Evolutionary conservation across 2,329 filamentous ascomycete genomes (phyloP).

Genomic region (Monilinia vaccinii-corymbosi): DNA sequence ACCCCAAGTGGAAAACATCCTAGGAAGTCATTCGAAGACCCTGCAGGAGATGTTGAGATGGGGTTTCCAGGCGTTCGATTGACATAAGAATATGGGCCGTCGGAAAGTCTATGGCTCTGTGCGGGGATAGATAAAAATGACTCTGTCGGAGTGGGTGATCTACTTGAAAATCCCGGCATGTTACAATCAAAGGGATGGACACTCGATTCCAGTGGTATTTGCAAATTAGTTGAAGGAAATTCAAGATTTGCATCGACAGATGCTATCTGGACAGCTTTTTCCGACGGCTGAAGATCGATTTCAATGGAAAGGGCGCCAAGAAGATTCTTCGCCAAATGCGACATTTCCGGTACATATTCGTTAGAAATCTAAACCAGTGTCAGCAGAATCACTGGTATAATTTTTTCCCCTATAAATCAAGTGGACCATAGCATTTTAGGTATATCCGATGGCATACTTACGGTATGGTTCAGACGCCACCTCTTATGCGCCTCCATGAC

Average conservation of each 20-base stretch:
- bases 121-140: not conserved
- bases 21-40: constrained; percentile 32
- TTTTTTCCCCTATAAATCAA: not conserved
- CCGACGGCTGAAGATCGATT: not conserved
- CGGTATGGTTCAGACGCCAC: constrained; percentile 21
- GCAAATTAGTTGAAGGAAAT: not conserved
- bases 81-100: constrained; percentile 7
- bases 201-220: not conserved
- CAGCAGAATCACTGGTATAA: not conserved
- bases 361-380: not conserved
- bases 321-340: not conserved
- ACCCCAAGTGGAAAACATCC: constrained; percentile 40
- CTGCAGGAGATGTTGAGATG: constrained; percentile 32
- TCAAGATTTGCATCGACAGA: not conserved
- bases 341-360: not conserved
- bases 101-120: not conserved
- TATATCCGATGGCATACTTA: not conserved
- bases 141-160: constrained; percentile 1
- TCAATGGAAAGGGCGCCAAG: constrained; percentile 6
- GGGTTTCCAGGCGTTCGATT: constrained; percentile 19
- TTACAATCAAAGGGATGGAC: not conserved
- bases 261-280: not conserved
- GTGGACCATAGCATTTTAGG: not conserved
- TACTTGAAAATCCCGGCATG: not conserved
- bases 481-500: constrained; percentile 23